Base-by-base conservation (phyloP, 257 asterid genomes). In the Oldenlandia corymbosa region DNA sequence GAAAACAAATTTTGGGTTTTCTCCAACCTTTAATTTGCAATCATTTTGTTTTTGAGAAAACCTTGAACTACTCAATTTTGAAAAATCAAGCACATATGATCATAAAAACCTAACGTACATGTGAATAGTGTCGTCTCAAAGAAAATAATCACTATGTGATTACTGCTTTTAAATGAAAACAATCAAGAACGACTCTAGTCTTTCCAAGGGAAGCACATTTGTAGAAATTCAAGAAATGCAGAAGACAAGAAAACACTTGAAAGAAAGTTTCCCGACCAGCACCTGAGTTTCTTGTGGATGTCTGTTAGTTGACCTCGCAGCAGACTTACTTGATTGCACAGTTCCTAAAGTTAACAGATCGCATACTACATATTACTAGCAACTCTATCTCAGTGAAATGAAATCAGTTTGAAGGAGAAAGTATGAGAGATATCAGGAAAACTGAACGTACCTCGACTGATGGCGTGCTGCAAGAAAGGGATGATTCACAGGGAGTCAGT, bases 231-330 rank as follows among this genome's bases (percentile, higher is more conserved):
- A 7, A 43, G 43, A 42, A 23, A 26, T 42, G 37, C 21, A 53
- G 39, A 16, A 64, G 39, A 43, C 20, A 51, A 30, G 23, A 32
- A 12, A 58, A 31, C 5, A 56, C 9, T 2, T 42, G 58, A 14
- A 1, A 2, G 21, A 52, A 52, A 71, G 62, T 37, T 74, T 68
- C 26, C 46, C 58, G 18, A 45, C 37, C 53, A 54, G 55, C 58
- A 90, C 95, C 87, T 80, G 59, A 85, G 37, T 73, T 79, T 79
- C 65, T 81, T 79, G 39, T 74, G 81, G 37, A 71, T 70, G 77
- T 85, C 91, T 31, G 74, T 60, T 58, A 85, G 68, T 58, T 78
- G 86, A 53, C 72, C 76, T 71, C 73, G 87, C 79, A 85, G 78
- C 41, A 77, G 56, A 68, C 67, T 73, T 56, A 74, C 78, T 71